Evolutionary conservation across 1,284 basidiomycete genomes (phyloP).

Genomic region (Ganoderma sp.): DNA sequence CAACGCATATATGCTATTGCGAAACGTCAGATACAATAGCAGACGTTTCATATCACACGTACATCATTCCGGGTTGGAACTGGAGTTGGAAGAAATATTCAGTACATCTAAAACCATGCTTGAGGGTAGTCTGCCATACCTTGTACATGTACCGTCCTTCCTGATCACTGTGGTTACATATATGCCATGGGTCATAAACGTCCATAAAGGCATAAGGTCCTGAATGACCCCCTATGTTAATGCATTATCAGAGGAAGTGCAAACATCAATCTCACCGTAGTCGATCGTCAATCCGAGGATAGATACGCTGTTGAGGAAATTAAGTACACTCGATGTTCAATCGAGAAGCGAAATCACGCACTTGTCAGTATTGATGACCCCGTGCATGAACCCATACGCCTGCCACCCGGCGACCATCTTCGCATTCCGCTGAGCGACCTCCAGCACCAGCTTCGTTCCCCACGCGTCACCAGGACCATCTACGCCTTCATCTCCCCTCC

Average conservation of each 20-base stretch:
- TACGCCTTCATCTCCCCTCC: constrained; percentile 32
- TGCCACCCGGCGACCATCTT: constrained; percentile 95
- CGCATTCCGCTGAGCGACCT: constrained; percentile 84
- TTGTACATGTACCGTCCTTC: constrained; percentile 88
- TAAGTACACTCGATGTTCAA: constrained; percentile 8
- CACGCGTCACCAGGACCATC: constrained; percentile 57
- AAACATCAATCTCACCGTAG: constrained; percentile 58
- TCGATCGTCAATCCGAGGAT: constrained; percentile 93
- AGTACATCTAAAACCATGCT: constrained; percentile 19
- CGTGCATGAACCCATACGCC: constrained; percentile 91
- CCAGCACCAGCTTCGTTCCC: constrained; percentile 75
- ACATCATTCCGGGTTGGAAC: constrained; percentile 49
- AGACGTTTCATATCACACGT: constrained; percentile 54
- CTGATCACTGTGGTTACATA: constrained; percentile 94
- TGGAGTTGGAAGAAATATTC: constrained; percentile 13
- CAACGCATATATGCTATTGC: constrained; percentile 72
- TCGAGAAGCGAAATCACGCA: constrained; percentile 41
- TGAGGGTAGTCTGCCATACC: constrained; percentile 44
- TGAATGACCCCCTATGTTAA: constrained; percentile 35
- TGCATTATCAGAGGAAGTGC: neutral
- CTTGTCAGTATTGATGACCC: constrained; percentile 98
- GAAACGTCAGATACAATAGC: constrained; percentile 11
- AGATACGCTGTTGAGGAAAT: constrained; percentile 60
- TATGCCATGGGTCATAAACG: constrained; percentile 81
- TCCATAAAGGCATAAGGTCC: constrained; percentile 97